Conservation (phyloP, 129 eudicot genomes). For the Flaveria ramosissima region DNA sequence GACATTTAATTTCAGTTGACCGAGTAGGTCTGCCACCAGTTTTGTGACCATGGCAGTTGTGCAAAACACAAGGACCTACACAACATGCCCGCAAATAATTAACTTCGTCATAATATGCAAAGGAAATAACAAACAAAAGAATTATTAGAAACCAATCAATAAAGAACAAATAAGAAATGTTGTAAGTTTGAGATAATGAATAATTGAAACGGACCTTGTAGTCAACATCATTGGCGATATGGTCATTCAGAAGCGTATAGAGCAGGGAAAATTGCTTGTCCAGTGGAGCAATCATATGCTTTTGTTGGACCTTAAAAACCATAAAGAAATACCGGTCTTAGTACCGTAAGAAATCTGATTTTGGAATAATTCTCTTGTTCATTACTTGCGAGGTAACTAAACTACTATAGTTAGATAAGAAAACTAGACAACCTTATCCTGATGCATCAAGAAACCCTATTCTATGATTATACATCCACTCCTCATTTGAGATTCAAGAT, state of each 20-base stretch:
- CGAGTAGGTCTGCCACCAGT: constrained; percentile 81
- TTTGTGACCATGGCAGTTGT: constrained; percentile 97
- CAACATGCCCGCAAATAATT: constrained; percentile 8
- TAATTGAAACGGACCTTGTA: constrained; percentile 59
- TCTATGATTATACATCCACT: too few species aligned
- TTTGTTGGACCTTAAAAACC: constrained; percentile 76
- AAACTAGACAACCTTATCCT: background rate
- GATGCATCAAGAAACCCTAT: background rate
- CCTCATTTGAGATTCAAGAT: too few species aligned
- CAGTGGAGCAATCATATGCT: constrained; percentile 74
- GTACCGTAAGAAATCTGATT: background rate
- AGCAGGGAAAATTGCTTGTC: constrained; percentile 78
- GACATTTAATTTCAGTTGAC: constrained; percentile 77
- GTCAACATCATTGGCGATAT: constrained; percentile 74
- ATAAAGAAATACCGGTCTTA: constrained; percentile 20
- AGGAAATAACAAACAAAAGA: background rate
- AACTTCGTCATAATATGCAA: background rate
- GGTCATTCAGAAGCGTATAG: constrained; percentile 78
- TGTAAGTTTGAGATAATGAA: constrained; percentile 2
- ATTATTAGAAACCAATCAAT: background rate
- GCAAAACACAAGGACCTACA: constrained; percentile 93
- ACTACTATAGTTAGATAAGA: background rate
- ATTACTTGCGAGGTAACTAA: background rate
- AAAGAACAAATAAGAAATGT: background rate
- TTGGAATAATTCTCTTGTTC: background rate